Conservation (phyloP, 2,329 filamentous ascomycete species). For the Fusarium sp. region DNA sequence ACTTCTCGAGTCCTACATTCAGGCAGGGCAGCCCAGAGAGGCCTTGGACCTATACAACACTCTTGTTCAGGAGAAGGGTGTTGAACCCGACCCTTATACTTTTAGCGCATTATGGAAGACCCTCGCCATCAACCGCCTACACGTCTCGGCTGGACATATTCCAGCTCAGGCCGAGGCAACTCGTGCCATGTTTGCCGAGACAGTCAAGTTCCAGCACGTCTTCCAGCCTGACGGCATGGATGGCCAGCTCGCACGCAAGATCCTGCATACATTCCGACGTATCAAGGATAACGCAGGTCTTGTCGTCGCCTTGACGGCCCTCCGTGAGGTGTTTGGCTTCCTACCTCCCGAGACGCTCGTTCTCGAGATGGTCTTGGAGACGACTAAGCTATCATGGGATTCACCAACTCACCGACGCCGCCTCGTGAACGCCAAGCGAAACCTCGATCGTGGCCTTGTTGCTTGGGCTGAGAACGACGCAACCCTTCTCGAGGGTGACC, state of each 20-base stretch:
- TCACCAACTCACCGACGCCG: constrained; percentile 57
- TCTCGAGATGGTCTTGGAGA: constrained; percentile 63
- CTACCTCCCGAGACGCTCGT: constrained; percentile 62
- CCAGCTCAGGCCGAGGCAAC: constrained; percentile 53
- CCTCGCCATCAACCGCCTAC: constrained; percentile 65
- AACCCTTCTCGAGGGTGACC: constrained; percentile 55
- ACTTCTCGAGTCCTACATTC: constrained; percentile 76
- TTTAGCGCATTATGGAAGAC: constrained; percentile 78
- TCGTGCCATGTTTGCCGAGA: constrained; percentile 63
- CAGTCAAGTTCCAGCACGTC: constrained; percentile 63
- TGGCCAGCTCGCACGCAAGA: constrained; percentile 63
- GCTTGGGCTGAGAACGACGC: constrained; percentile 50
- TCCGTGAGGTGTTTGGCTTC: constrained; percentile 62
- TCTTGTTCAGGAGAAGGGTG: constrained; percentile 64
- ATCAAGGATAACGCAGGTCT: constrained; percentile 62
- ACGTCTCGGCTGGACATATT: constrained; percentile 50
- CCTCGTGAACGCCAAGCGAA: constrained; percentile 60
- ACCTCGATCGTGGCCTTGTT: constrained; percentile 58
- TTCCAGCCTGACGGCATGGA: constrained; percentile 63
- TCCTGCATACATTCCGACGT: constrained; percentile 66
- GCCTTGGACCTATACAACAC: constrained; percentile 70
- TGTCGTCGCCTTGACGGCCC: constrained; percentile 61
- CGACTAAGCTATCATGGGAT: constrained; percentile 61
- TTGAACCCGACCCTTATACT: constrained; percentile 77
- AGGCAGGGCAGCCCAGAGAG: constrained; percentile 68